Conservation (phyloP, 805 yeast species). For the Metschnikowia orientalis region DNA sequence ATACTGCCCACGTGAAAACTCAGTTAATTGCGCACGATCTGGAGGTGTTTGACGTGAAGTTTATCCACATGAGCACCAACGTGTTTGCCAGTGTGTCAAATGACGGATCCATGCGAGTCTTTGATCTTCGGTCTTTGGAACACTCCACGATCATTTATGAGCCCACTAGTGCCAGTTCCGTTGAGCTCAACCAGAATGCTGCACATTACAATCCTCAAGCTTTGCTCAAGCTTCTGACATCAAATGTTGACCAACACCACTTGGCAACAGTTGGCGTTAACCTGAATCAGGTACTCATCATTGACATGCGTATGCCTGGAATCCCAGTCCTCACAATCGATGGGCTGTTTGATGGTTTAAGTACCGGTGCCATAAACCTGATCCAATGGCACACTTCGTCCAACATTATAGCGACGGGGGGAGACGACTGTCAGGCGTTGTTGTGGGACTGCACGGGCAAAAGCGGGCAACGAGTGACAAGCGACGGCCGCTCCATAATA, state of each 20-base stretch:
- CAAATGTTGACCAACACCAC: slow-evolving; percentile 74
- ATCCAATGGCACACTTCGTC: slow-evolving; percentile 82
- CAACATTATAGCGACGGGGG: slow-evolving; percentile 57
- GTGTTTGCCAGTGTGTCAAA: slow-evolving; percentile 91
- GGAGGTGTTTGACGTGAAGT: slow-evolving; percentile 90
- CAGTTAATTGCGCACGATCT: slow-evolving; percentile 95
- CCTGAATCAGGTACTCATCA: slow-evolving; percentile 57
- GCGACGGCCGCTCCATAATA: slow-evolving; percentile 15
- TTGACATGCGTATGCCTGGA: slow-evolving; percentile 89
- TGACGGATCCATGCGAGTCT: slow-evolving; percentile 91
- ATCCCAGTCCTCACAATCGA: slow-evolving; percentile 66
- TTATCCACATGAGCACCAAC: slow-evolving; percentile 65
- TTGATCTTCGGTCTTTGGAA: slow-evolving; percentile 83
- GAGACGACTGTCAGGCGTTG: slow-evolving; percentile 70
- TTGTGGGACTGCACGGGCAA: slow-evolving; percentile 55
- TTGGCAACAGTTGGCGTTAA: slow-evolving; percentile 78
- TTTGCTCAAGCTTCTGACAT: slow-evolving; percentile 69
- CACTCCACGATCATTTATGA: slow-evolving; percentile 95
- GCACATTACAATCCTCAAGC: slow-evolving; percentile 43
- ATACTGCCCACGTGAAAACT: slow-evolving; percentile 71
- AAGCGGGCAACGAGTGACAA: slow-evolving; percentile 11
- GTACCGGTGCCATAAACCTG: slow-evolving; percentile 62
- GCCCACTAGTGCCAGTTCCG: slow-evolving; percentile 30
- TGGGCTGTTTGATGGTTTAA: slow-evolving; percentile 48
- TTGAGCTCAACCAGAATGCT: slow-evolving; percentile 1